Percentiles rank a stretch among this genome's conserved stretches.
These are phyloP conservation scores for Pseudoneurospora amorphoporcata DNA, from an alignment of 495 filamentous ascomycete genomes.

Conservation along the genomic window DNA sequence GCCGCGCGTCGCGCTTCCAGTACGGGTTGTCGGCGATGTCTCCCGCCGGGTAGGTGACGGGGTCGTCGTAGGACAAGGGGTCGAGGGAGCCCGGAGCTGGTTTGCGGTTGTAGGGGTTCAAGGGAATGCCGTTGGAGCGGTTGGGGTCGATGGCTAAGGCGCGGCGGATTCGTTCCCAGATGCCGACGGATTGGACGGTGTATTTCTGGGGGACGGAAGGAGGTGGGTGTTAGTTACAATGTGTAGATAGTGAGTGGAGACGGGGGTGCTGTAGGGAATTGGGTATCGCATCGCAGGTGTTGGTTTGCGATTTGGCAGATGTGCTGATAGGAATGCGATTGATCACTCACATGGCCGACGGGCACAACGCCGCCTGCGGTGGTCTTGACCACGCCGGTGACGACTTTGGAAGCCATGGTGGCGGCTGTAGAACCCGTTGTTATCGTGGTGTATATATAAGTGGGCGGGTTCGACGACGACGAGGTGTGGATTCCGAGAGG, in stretches of 20 bases:
- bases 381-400: slow-evolving; percentile 41
- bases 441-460: not conserved
- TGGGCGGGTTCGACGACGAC: not conserved
- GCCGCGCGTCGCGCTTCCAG: slow-evolving; percentile 87
- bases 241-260: not conserved
- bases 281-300: not conserved
- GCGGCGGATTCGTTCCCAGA: slow-evolving; percentile 79
- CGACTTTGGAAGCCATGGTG: slow-evolving; percentile 46
- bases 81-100: slow-evolving; percentile 74
- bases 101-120: slow-evolving; percentile 88
- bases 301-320: no score
- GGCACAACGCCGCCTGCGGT: slow-evolving; percentile 35
- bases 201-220: slow-evolving; percentile 61
- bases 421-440: slow-evolving; percentile 5
- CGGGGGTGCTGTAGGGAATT: no score
- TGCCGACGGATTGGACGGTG: slow-evolving; percentile 80
- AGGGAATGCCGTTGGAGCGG: slow-evolving; percentile 80
- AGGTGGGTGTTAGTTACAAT: not conserved
- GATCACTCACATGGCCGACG: slow-evolving; percentile 33
- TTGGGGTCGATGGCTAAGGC: slow-evolving; percentile 73
- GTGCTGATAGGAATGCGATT: not conserved
- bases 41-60: slow-evolving; percentile 80
- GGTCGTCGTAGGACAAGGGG: slow-evolving; percentile 74
- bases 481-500: not conserved
- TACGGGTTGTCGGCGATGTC: slow-evolving; percentile 97